Percentiles rank a stretch among this genome's conserved stretches.
phyloP scores from a whole-genome alignment of 2,329 filamentous ascomycete species.

The Fusarium sp. region DNA sequence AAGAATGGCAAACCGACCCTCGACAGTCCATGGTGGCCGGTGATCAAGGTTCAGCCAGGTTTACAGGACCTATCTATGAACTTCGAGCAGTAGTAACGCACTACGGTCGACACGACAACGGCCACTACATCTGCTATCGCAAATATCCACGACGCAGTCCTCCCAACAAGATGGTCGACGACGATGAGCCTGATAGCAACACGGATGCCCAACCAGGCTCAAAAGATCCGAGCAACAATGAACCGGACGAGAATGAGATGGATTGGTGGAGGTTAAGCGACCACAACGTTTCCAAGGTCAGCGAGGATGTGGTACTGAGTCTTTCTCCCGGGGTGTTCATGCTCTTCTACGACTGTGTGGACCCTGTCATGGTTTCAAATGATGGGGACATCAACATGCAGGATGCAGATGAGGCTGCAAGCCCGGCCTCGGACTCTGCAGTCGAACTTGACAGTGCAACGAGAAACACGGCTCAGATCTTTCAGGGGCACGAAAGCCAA shows the following conservation, averaged over 20 bases:
- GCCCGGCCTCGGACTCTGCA: conserved; percentile 19
- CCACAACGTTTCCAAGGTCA: conserved; percentile 81
- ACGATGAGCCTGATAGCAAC: conserved; percentile 34
- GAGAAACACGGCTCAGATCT: conserved; percentile 5
- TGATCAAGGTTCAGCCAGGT: conserved; percentile 61
- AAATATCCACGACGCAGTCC: conserved; percentile 66
- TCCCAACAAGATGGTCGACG: conserved; percentile 14
- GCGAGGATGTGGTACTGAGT: conserved; percentile 77
- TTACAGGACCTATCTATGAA: conserved; percentile 75
- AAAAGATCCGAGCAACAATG: conserved; percentile 9
- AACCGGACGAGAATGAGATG: conserved; percentile 53
- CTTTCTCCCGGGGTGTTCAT: conserved; percentile 88
- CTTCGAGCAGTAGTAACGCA: conserved; percentile 89
- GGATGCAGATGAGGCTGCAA: conserved; percentile 37
- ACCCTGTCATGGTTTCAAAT: conserved; percentile 62
- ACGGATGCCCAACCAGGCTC: not conserved
- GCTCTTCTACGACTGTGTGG: conserved; percentile 91
- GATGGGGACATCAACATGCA: conserved; percentile 46
- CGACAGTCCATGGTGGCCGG: conserved; percentile 79
- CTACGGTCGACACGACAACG: conserved; percentile 91
- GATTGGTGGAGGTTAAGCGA: conserved; percentile 95
- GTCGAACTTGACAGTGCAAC: conserved; percentile 7
- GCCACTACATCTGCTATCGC: conserved; percentile 93
- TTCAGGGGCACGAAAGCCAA: conserved; percentile 26
- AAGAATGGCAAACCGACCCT: conserved; percentile 79